Percentiles rank a stretch among this genome's conserved stretches.
Evolutionary conservation across 2,329 filamentous ascomycete species (phyloP).

Genomic region (Gnomoniopsis smithogilvyi): DNA sequence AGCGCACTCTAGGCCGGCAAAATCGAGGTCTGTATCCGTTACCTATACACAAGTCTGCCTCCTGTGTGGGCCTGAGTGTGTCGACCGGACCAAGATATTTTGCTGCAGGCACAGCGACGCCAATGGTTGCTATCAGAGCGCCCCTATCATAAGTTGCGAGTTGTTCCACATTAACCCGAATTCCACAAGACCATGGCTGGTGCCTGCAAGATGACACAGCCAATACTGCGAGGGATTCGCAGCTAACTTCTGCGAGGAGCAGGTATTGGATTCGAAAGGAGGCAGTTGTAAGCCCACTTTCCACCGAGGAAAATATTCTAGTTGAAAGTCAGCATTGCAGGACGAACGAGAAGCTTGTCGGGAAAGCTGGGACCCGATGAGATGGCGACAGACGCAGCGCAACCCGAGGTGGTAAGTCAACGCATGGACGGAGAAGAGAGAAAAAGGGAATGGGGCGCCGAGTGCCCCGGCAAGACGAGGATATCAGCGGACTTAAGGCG

Average conservation of each 20-base stretch:
- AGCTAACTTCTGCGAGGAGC: too few species aligned
- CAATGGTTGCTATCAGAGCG: slow-evolving; percentile 6
- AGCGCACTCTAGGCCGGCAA: neutral
- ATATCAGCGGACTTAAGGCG: slow-evolving; percentile 10
- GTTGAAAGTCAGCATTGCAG: neutral
- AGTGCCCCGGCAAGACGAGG: slow-evolving; percentile 8
- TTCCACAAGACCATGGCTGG: slow-evolving; percentile 12
- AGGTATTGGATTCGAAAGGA: neutral
- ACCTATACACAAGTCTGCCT: neutral
- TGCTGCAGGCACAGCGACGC: neutral
- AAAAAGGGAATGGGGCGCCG: slow-evolving; percentile 3
- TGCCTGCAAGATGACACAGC: neutral
- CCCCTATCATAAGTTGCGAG: neutral
- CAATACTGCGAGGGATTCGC: too few species aligned
- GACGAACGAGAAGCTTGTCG: neutral
- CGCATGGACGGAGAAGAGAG: slow-evolving; percentile 4
- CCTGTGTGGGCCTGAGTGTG: neutral
- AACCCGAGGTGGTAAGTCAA: neutral
- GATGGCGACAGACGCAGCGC: neutral
- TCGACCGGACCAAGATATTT: neutral
- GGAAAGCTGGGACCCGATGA: neutral
- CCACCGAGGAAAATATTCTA: neutral
- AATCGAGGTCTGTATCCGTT: neutral
- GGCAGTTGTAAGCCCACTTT: neutral
- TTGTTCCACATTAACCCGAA: neutral